Percentiles rank a stretch among this genome's conserved stretches.
Evolutionary conservation across 345 rosid species (phyloP).

Genomic region (Salix koriyanagi): DNA sequence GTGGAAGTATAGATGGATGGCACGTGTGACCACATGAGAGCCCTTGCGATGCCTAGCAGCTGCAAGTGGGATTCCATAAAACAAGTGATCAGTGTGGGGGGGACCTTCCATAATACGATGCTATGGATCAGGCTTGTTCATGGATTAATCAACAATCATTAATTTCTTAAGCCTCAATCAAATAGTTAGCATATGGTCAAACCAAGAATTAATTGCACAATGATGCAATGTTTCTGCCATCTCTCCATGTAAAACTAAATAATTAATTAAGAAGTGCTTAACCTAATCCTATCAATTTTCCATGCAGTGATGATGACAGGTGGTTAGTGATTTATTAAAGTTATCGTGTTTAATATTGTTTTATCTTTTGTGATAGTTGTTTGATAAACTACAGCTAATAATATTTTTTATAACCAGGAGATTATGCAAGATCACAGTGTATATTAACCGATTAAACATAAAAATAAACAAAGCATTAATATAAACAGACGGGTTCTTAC

Average conservation of each 20-base stretch:
- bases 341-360: too few relatives aligned
- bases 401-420: too few relatives aligned
- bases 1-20: neutral
- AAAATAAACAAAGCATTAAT: too few relatives aligned
- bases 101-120: neutral
- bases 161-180: neutral
- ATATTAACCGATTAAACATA: too few relatives aligned
- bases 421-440: too few relatives aligned
- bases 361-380: too few relatives aligned
- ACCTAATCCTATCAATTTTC: neutral
- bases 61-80: slow-evolving; percentile 13
- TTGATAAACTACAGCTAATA: too few relatives aligned
- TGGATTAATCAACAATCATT: neutral
- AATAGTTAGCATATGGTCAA: neutral
- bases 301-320: neutral
- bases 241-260: neutral
- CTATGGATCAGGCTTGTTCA: too few relatives aligned
- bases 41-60: neutral
- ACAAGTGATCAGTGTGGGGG: neutral
- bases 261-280: neutral
- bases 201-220: neutral
- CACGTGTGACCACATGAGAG: neutral
- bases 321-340: too few relatives aligned
- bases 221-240: neutral
- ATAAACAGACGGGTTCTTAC: too few relatives aligned